Conservation (phyloP, 768 basidiomycete species). For the Leccinum obscurum region DNA sequence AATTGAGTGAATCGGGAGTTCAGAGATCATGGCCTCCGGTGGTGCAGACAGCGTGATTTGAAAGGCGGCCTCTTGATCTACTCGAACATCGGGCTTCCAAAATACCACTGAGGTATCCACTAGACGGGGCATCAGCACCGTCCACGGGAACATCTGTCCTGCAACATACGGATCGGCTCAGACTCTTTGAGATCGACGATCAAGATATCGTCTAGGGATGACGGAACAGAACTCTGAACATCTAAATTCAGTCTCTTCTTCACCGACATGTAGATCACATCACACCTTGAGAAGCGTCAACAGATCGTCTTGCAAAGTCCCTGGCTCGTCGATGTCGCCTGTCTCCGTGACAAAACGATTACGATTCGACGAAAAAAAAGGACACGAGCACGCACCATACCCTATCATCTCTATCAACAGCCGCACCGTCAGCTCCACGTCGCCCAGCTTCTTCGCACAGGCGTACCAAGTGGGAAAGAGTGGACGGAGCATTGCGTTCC, state of each 20-base stretch:
- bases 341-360: constrained; percentile 25
- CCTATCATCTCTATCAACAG: constrained; percentile 84
- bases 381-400: constrained; percentile 50
- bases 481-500: constrained; percentile 72
- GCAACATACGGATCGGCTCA: constrained; percentile 58
- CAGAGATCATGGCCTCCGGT: constrained; percentile 45
- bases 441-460: constrained; percentile 76
- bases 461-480: constrained; percentile 80
- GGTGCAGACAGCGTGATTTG: constrained; percentile 27
- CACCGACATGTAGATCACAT: no score
- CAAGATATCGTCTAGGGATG: constrained; percentile 53
- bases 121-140: constrained; percentile 1
- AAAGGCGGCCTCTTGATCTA: constrained; percentile 36
- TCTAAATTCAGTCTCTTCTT: not conserved
- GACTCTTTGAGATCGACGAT: constrained; percentile 64
- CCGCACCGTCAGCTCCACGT: constrained; percentile 72
- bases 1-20: no score
- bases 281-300: no score
- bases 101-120: no score
- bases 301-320: no score
- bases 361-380: not conserved
- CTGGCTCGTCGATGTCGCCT: constrained; percentile 42
- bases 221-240: constrained; percentile 50
- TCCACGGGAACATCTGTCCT: not conserved
- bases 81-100: not conserved